These are phyloP conservation scores for Berkeleyomyces rouxiae DNA, from an alignment of 2,329 filamentous ascomycete species.

Conservation along the genomic window DNA sequence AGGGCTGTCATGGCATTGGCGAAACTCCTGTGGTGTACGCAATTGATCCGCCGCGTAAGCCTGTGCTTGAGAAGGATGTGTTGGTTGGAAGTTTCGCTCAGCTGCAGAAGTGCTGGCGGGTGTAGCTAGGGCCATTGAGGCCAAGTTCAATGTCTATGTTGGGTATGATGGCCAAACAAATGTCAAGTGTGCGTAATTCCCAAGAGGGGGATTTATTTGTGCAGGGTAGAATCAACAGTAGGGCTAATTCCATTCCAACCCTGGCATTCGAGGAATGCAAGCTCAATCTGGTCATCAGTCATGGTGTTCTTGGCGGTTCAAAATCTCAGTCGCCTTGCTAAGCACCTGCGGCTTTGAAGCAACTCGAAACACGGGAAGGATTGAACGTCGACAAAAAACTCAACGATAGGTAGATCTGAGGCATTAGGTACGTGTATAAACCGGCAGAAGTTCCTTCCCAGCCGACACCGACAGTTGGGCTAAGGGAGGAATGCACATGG, in stretches of 20 bases:
- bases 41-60: constrained; percentile 14
- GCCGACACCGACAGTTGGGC: too few species aligned
- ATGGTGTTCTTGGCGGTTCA: background rate
- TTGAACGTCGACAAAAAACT: too few species aligned
- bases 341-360: background rate
- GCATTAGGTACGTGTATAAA: too few species aligned
- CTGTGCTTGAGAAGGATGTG: constrained; percentile 8
- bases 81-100: constrained; percentile 7
- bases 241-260: background rate
- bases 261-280: background rate
- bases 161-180: too few species aligned
- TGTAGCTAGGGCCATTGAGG: background rate
- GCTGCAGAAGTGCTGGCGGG: constrained; percentile 9
- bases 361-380: too few species aligned
- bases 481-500: too few species aligned
- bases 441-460: too few species aligned
- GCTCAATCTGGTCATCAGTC: background rate
- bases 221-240: background rate
- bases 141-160: too few species aligned
- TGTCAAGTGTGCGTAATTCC: too few species aligned
- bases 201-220: background rate
- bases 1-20: constrained; percentile 4
- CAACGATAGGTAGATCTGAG: too few species aligned
- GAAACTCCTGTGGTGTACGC: constrained; percentile 13
- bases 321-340: background rate